phyloP scores from a whole-genome alignment of 2,329 filamentous ascomycete species.

The Teratosphaeria viscida region DNA sequence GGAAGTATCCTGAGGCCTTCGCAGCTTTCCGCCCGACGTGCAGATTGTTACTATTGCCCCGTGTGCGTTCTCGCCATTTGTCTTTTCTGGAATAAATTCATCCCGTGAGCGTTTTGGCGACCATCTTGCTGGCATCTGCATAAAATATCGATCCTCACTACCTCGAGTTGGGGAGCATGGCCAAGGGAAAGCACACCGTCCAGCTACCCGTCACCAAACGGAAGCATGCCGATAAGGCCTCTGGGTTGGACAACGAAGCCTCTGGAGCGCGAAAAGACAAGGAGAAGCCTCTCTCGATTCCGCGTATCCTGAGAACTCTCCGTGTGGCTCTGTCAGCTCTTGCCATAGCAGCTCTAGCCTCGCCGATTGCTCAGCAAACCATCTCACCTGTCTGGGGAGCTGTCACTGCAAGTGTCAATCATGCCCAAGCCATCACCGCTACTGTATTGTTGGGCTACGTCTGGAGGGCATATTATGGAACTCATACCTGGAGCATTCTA shows the following conservation, averaged over 20 bases:
- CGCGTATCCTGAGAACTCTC: neutral
- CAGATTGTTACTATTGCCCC: neutral
- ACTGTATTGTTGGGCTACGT: constrained; percentile 65
- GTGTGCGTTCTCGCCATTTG: neutral
- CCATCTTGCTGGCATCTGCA: neutral
- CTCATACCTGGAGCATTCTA: constrained; percentile 36
- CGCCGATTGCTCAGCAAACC: constrained; percentile 61
- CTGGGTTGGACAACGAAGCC: neutral
- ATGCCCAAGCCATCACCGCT: constrained; percentile 51
- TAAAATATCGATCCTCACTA: neutral
- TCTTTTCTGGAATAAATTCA: neutral
- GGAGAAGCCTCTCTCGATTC: neutral
- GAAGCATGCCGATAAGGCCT: constrained; percentile 1
- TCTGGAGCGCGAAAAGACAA: neutral
- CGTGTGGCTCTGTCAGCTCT: constrained; percentile 2
- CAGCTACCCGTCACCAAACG: constrained; percentile 1
- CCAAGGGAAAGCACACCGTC: constrained; percentile 4
- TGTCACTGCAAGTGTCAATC: constrained; percentile 64
- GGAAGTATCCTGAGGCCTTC: neutral
- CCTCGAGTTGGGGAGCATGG: neutral
- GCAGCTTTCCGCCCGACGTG: neutral
- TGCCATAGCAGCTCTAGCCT: constrained; percentile 50
- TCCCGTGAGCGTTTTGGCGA: neutral
- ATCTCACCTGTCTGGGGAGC: constrained; percentile 83
- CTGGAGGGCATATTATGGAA: constrained; percentile 34